A percentile compares a stretch with the other conserved stretches of the same genome.
Conservation (phyloP, 2,329 filamentous ascomycete genomes). For the Amylocarpus encephaloides region DNA sequence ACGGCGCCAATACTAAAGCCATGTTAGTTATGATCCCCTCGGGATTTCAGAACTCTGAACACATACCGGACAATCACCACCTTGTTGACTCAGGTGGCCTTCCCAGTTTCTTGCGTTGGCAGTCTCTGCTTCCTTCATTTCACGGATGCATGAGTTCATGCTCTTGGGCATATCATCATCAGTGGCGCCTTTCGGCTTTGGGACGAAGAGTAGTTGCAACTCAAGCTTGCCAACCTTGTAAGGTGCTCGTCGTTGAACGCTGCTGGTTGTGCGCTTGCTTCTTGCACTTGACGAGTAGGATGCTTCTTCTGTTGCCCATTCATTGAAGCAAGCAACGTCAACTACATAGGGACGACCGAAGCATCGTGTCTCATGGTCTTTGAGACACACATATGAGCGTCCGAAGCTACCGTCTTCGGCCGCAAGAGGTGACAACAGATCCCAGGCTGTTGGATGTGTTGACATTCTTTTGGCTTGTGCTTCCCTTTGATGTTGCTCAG, state of each 20-base stretch:
- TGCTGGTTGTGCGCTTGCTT: conserved; percentile 75
- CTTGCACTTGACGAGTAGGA: conserved; percentile 78
- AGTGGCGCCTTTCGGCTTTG: conserved; percentile 75
- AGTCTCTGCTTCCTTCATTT: conserved; percentile 85
- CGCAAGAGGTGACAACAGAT: conserved; percentile 78
- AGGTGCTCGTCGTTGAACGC: conserved; percentile 76
- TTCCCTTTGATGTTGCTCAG: conserved; percentile 55
- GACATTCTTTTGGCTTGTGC: conserved; percentile 57
- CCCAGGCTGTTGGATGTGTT: conserved; percentile 69
- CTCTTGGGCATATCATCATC: conserved; percentile 99
- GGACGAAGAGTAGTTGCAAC: conserved; percentile 89
- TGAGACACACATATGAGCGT: conserved; percentile 86
- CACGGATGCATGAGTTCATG: conserved; percentile 93
- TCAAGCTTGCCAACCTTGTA: conserved; percentile 95
- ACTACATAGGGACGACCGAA: conserved; percentile 84
- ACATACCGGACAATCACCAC: conserved; percentile 91
- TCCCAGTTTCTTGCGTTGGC: conserved; percentile 74
- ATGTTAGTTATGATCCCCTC: conserved; percentile 34
- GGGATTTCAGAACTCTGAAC: conserved; percentile 20
- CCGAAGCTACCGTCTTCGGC: conserved; percentile 91
- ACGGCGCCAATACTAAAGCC: conserved; percentile 81
- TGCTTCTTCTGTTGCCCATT: conserved; percentile 89
- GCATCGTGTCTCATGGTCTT: conserved; percentile 82
- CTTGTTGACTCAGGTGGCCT: conserved; percentile 89
- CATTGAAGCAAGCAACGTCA: conserved; percentile 94